Percentiles rank a stretch among this genome's conserved stretches.
Evolutionary conservation across 306 rosid species (phyloP).

Genomic region (Prunus dulcis): DNA sequence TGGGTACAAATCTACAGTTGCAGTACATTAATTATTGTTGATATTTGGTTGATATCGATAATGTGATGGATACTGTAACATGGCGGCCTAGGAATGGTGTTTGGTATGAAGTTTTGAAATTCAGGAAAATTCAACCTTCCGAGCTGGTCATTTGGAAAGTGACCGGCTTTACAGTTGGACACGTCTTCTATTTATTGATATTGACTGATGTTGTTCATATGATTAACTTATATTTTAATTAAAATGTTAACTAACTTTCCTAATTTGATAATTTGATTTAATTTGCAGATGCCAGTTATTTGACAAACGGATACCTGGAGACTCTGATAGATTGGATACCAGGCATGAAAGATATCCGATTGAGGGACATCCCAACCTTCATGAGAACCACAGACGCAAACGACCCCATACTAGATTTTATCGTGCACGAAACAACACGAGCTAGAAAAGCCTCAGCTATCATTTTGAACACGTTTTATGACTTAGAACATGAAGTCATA

Average conservation of each 20-base stretch:
- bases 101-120: too few relatives aligned
- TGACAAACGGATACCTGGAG: conserved; percentile 1
- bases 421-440: conserved; percentile 7
- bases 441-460: conserved; percentile 42
- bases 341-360: conserved; percentile 5
- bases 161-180: not conserved
- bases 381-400: not conserved
- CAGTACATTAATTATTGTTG: too few relatives aligned
- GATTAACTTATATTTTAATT: not conserved
- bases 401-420: not conserved
- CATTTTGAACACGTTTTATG: conserved; percentile 49
- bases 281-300: not conserved
- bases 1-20: too few relatives aligned
- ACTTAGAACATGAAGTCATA: conserved; percentile 38
- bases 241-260: not conserved
- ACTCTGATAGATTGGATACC: not conserved
- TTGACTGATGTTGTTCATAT: too few relatives aligned
- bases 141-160: too few relatives aligned
- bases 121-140: too few relatives aligned
- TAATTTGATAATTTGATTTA: not conserved
- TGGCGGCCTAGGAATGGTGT: too few relatives aligned
- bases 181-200: too few relatives aligned
- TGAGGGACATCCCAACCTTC: not conserved
- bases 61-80: too few relatives aligned
- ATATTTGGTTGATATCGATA: too few relatives aligned